These are phyloP conservation scores for Cryptococcus amylolentus DNA, from an alignment of 1,284 basidiomycete species.

Conservation along the genomic window DNA sequence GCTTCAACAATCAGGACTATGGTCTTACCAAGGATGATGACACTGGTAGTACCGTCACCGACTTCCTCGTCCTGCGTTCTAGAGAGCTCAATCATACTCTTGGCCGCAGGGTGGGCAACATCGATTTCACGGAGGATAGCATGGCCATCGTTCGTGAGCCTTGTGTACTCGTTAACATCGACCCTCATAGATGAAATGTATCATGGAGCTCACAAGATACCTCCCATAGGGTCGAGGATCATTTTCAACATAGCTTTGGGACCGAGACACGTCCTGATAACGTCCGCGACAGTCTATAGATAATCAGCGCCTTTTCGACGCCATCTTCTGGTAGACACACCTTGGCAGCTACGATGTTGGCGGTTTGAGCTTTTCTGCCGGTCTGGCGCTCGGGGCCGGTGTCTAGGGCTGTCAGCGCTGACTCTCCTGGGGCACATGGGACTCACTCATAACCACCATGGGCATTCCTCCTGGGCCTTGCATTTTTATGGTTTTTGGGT, in stretches of 20 bases:
- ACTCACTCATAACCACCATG: slow-evolving; percentile 55
- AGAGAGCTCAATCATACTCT: slow-evolving; percentile 97
- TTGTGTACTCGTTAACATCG: slow-evolving; percentile 40
- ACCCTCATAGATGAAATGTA: too few species aligned
- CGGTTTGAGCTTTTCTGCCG: slow-evolving; percentile 92
- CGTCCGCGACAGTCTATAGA: slow-evolving; percentile 87
- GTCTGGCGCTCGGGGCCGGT: slow-evolving; percentile 88
- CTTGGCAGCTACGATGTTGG: slow-evolving; percentile 97
- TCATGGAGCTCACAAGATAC: slow-evolving; percentile 68
- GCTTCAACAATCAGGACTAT: background rate
- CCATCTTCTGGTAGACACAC: slow-evolving; percentile 50
- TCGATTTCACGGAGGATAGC: slow-evolving; percentile 96
- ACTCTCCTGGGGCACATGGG: background rate
- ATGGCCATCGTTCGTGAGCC: slow-evolving; percentile 95
- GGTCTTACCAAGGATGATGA: slow-evolving; percentile 87
- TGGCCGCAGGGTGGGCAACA: slow-evolving; percentile 96
- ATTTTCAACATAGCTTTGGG: slow-evolving; percentile 99
- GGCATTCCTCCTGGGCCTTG: slow-evolving; percentile 44
- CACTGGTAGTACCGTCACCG: slow-evolving; percentile 94
- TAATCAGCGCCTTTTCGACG: slow-evolving; percentile 3
- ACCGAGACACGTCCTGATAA: slow-evolving; percentile 96
- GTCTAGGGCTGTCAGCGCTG: slow-evolving; percentile 56
- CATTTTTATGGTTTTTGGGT: slow-evolving; percentile 15
- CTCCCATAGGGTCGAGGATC: slow-evolving; percentile 98
- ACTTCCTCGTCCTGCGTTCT: slow-evolving; percentile 98